Base-by-base conservation (phyloP, 192 early-diverging fungal genomes). In the Mortierella claussenii region DNA sequence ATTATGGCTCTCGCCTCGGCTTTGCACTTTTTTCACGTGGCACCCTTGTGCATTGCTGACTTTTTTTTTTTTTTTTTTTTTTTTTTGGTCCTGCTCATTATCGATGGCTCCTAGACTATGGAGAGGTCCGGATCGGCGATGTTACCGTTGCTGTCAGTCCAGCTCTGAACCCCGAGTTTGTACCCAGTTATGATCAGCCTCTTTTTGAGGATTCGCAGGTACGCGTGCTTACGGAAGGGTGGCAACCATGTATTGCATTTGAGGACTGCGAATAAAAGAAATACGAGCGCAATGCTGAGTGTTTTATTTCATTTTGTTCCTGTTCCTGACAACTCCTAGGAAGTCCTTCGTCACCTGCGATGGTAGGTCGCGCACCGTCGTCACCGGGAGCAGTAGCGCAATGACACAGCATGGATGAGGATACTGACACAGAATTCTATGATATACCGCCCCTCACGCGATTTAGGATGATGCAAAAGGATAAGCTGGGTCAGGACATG, bases 381-480 rank as follows among this genome's bases (percentile, higher is more conserved):
- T n/a, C n/a, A n/a, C n/a, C n/a, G n/a, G n/a, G n/a, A n/a, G n/a
- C n/a, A n/a, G n/a, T n/a, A n/a, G n/a, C n/a, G n/a, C n/a, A n/a
- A n/a, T n/a, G n/a, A n/a, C n/a, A n/a, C n/a, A n/a, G n/a, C n/a
- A n/a, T n/a, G n/a, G n/a, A n/a, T n/a, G n/a, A n/a, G n/a, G n/a
- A n/a, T n/a, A n/a, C n/a, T n/a, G n/a, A n/a, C n/a, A n/a, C n/a
- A n/a, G n/a, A n/a, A n/a, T n/a, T n/a, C n/a, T n/a, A n/a, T n/a
- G n/a, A n/a, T n/a, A n/a, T n/a, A n/a, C n/a, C n/a, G n/a, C n/a
- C n/a, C n/a, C n/a, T n/a, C n/a, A n/a, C n/a, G n/a, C n/a, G n/a
- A 13, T 18, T 28, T 69, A 87, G 93, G 93, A 93, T 95, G 81
- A 91, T 94, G 86, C 89, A 93, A 76, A 95, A 95, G 65, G 92